phyloP scores from a whole-genome alignment of 1,139 yeast species.

The Sugiyamaella novakii region DNA sequence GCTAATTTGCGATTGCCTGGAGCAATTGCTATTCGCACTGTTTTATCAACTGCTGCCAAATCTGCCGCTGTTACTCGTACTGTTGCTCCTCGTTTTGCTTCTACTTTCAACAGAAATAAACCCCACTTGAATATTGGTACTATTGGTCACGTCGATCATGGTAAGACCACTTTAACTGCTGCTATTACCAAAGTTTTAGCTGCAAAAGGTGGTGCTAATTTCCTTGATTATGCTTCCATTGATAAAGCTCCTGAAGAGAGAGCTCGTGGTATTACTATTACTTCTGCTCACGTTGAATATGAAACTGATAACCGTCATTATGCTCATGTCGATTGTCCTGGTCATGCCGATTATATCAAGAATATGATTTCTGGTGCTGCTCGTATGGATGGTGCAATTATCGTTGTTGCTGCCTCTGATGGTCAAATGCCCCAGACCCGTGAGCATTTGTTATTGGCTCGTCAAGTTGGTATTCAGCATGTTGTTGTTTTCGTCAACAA shows the following conservation, averaged over 20 bases:
- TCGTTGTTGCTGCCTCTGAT: slow-evolving; percentile 98
- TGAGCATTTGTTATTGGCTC: slow-evolving; percentile 96
- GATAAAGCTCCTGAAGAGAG: slow-evolving; percentile 99
- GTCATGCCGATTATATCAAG: slow-evolving; percentile 98
- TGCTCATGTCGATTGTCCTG: slow-evolving; percentile 98
- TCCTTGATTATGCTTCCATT: slow-evolving; percentile 89
- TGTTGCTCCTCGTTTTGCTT: slow-evolving; percentile 20
- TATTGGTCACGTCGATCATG: slow-evolving; percentile 97
- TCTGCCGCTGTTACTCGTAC: slow-evolving; percentile 26
- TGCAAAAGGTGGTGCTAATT: slow-evolving; percentile 85
- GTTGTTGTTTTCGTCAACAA: slow-evolving; percentile 97
- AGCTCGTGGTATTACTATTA: slow-evolving; percentile 98
- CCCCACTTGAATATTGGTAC: slow-evolving; percentile 98
- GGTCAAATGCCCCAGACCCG: slow-evolving; percentile 99
- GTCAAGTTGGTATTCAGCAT: slow-evolving; percentile 99
- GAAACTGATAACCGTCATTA: slow-evolving; percentile 91
- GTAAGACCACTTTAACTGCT: slow-evolving; percentile 97
- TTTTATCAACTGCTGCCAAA: slow-evolving; percentile 1
- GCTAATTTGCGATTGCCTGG: slow-evolving; percentile 19
- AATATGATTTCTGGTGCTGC: slow-evolving; percentile 99
- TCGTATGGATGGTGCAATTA: slow-evolving; percentile 99
- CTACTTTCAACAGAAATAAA: slow-evolving; percentile 49
- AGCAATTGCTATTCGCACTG: slow-evolving; percentile 14
- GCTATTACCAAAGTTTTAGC: slow-evolving; percentile 96
- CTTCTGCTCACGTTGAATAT: slow-evolving; percentile 96